phyloP scores from a whole-genome alignment of 768 basidiomycete species.

The Suillus subaureus region DNA sequence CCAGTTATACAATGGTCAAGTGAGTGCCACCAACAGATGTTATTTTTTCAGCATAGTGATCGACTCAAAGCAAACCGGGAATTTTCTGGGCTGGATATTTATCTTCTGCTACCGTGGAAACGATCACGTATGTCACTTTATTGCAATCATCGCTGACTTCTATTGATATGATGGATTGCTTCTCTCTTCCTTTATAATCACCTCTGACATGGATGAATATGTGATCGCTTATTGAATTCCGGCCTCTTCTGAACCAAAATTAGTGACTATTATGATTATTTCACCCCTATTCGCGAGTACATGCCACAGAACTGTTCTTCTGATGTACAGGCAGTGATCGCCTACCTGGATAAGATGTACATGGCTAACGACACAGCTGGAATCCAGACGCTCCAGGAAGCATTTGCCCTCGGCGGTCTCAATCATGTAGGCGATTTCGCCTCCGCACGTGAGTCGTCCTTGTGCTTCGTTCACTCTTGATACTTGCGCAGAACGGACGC shows the following conservation, averaged over 20 bases:
- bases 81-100: conserved; percentile 47
- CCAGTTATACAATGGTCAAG: conserved; percentile 73
- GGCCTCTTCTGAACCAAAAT: not conserved
- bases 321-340: conserved; percentile 65
- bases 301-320: conserved; percentile 78
- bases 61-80: conserved; percentile 35
- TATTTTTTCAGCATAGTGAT: not conserved
- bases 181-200: not conserved
- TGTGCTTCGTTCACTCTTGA: not conserved
- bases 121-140: conserved; percentile 38
- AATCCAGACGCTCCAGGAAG: conserved; percentile 55
- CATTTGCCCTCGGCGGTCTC: conserved; percentile 58
- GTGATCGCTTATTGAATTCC: not conserved
- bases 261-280: conserved; percentile 43
- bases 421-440: conserved; percentile 70
- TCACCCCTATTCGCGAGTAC: conserved; percentile 65
- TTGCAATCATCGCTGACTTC: conserved; percentile 35
- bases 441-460: conserved; percentile 44
- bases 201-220: not conserved
- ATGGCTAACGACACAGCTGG: conserved; percentile 42
- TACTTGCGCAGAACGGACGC: not conserved
- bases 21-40: conserved; percentile 29
- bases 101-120: conserved; percentile 49
- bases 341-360: conserved; percentile 62
- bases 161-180: not conserved